These are phyloP conservation scores for Panaeolus papilionaceus DNA, from an alignment of 768 basidiomycete genomes.

Conservation along the genomic window DNA sequence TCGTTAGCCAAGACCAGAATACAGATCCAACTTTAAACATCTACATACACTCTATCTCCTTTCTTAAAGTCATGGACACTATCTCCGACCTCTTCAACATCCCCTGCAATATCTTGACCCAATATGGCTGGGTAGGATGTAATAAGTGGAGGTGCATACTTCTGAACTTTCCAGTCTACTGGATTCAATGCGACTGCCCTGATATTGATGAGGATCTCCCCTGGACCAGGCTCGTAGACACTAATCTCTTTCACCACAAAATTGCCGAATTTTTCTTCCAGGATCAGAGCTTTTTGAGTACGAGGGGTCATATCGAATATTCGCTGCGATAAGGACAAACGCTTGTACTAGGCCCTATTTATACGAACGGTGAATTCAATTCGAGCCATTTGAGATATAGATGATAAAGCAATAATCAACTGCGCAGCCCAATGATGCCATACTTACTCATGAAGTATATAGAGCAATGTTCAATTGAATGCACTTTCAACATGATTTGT, in stretches of 20 bases:
- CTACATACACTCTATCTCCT: slow-evolving; percentile 57
- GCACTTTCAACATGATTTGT: no score
- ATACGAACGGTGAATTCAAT: no score
- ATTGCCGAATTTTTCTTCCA: background rate
- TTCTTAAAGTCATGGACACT: slow-evolving; percentile 53
- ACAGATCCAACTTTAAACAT: background rate
- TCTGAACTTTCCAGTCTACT: slow-evolving; percentile 57
- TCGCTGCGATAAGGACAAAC: no score
- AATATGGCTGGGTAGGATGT: slow-evolving; percentile 51
- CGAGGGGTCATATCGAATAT: background rate
- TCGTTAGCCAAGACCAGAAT: no score
- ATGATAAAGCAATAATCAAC: no score
- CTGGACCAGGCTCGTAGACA: slow-evolving; percentile 34
- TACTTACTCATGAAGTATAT: no score
- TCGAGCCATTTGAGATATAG: no score
- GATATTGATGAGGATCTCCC: slow-evolving; percentile 49
- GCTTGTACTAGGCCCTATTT: no score
- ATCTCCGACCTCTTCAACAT: slow-evolving; percentile 54
- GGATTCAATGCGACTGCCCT: slow-evolving; percentile 52
- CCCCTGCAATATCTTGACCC: slow-evolving; percentile 57
- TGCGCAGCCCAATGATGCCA: no score
- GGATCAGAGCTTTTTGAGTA: slow-evolving; percentile 4
- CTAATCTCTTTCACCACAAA: background rate
- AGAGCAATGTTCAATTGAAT: no score
- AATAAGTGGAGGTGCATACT: slow-evolving; percentile 39